These are phyloP conservation scores for Climacium dendroides DNA, from an alignment of 225 moss, liverwort and hornwort genomes.

Conservation along the genomic window DNA sequence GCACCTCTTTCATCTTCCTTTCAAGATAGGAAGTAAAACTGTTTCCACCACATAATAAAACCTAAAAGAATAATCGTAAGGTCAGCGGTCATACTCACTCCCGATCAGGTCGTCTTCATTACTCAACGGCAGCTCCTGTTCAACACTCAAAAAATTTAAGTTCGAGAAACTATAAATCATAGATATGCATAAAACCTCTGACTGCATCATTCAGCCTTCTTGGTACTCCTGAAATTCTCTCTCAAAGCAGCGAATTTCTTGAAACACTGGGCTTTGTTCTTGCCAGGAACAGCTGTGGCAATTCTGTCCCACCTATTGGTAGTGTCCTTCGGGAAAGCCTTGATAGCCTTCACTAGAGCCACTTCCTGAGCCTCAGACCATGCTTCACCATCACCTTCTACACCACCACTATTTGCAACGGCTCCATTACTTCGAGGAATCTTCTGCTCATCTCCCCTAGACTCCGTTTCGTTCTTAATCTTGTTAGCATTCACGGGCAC, in stretches of 20 bases:
- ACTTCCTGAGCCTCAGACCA: constrained; percentile 85
- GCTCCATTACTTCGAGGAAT: constrained; percentile 12
- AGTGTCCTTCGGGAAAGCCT: constrained; percentile 77
- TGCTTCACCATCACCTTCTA: constrained; percentile 29
- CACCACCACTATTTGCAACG: constrained; percentile 20
- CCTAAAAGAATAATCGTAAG: constrained; percentile 2
- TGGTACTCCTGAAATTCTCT: constrained; percentile 78
- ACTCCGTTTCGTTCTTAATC: not conserved
- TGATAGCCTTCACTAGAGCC: constrained; percentile 76
- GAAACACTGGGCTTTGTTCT: constrained; percentile 70
- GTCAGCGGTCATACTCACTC: not conserved
- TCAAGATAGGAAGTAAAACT: not conserved
- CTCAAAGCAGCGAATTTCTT: constrained; percentile 78
- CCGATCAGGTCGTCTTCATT: not conserved
- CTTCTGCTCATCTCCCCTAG: not conserved
- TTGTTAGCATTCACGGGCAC: constrained; percentile 4
- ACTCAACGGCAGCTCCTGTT: not conserved
- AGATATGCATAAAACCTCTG: not conserved
- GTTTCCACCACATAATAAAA: not conserved
- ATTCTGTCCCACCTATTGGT: constrained; percentile 87
- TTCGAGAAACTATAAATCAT: not conserved
- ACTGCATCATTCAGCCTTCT: constrained; percentile 45
- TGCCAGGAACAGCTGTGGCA: constrained; percentile 72
- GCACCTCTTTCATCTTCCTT: constrained; percentile 7
- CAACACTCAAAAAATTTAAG: not conserved